A percentile compares a stretch with the other conserved stretches of the same genome.
phyloP scores from a whole-genome alignment of 768 basidiomycete species.

The Suillus occidentalis region DNA sequence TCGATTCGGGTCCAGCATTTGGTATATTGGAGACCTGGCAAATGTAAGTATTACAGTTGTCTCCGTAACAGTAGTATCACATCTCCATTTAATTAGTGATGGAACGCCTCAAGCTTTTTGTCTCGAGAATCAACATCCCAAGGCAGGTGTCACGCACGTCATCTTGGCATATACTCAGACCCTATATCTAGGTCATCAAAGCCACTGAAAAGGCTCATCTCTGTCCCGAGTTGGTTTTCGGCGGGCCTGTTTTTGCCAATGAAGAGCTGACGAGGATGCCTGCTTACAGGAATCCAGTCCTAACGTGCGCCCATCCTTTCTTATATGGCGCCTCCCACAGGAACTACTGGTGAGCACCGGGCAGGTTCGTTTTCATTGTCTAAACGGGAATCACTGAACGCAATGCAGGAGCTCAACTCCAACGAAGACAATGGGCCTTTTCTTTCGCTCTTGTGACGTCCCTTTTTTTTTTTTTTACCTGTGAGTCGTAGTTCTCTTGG shows the following conservation, averaged over 20 bases:
- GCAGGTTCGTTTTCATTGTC: neutral
- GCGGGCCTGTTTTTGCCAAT: too few relatives aligned
- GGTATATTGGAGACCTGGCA: too few relatives aligned
- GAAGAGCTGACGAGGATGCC: too few relatives aligned
- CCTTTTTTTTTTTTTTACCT: conserved; percentile 77
- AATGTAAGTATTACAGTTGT: too few relatives aligned
- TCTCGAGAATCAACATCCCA: conserved; percentile 95
- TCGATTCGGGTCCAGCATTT: too few relatives aligned
- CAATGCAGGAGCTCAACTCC: conserved; percentile 38
- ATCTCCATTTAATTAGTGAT: too few relatives aligned
- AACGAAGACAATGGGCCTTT: conserved; percentile 48
- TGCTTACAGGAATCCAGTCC: too few relatives aligned
- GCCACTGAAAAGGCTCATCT: conserved; percentile 94
- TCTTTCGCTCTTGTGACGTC: conserved; percentile 71
- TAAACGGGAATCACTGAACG: neutral
- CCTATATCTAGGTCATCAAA: conserved; percentile 74
- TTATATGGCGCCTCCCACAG: conserved; percentile 37
- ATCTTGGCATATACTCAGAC: neutral
- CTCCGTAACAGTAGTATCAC: too few relatives aligned
- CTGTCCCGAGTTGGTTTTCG: too few relatives aligned
- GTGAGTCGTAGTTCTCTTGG: conserved; percentile 33
- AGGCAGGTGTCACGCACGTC: conserved; percentile 42
- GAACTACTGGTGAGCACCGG: conserved; percentile 41
- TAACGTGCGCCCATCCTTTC: conserved; percentile 2
- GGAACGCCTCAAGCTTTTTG: conserved; percentile 94